A percentile compares a stretch with the other conserved stretches of the same genome.
These are phyloP conservation scores for Syzygium aromaticum DNA, from an alignment of 345 rosid genomes.

Conservation along the genomic window DNA sequence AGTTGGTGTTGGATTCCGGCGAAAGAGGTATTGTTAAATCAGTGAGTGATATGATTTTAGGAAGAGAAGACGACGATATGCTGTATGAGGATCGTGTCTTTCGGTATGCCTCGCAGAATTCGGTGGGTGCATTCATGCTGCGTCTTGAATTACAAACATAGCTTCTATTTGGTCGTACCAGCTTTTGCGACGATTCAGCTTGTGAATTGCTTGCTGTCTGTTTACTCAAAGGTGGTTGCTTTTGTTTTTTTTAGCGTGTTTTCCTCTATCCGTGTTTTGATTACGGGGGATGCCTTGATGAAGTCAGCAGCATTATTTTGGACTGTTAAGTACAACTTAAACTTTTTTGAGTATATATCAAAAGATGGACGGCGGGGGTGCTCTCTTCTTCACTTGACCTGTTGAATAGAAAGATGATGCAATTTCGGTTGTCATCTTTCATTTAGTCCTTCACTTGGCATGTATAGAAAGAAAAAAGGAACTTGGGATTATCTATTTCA, in stretches of 20 bases:
- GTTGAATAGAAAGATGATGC: background rate
- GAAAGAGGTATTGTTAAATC: constrained; percentile 59
- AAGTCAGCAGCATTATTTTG: background rate
- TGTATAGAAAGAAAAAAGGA: background rate
- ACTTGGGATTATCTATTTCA: background rate
- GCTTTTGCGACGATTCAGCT: background rate
- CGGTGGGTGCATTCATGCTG: constrained; percentile 31
- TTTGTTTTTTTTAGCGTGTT: background rate
- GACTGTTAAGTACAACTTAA: background rate
- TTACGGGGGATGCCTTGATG: background rate
- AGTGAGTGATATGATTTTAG: constrained; percentile 65
- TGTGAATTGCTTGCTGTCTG: background rate
- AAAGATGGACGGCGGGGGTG: background rate
- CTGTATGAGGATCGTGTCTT: constrained; percentile 91
- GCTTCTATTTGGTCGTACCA: background rate
- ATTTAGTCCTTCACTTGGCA: background rate
- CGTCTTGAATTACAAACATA: background rate
- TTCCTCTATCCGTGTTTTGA: background rate
- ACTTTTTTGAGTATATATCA: background rate
- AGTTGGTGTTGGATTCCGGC: constrained; percentile 15
- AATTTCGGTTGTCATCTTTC: background rate
- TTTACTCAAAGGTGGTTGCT: background rate
- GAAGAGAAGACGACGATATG: constrained; percentile 69
- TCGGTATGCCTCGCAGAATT: constrained; percentile 69
- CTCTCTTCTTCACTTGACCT: background rate